Base-by-base conservation (phyloP, 495 filamentous ascomycete species). In the Hamigera avellanea region DNA sequence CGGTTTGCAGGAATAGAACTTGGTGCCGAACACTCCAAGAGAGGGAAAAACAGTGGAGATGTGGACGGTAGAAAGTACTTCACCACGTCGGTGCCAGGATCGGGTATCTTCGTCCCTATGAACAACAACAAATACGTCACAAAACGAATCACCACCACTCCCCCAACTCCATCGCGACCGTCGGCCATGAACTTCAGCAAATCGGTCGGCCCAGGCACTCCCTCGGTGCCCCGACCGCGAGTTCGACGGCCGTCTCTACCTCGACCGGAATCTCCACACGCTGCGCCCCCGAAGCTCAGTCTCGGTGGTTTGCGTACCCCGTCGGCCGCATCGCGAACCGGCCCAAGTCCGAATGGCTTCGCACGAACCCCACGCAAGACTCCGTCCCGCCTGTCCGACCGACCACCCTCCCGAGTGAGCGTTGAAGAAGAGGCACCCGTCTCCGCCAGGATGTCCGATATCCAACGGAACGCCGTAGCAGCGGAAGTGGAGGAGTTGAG, bases 1-100 rank as follows among this genome's bases (percentile, higher is more conserved):
- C 71, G 74, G 9, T 99, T 96, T 66, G 87, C 82, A 17, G 91
- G 91, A n/a, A 85, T 99, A 30, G 93, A 99, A 56, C 64, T 99
- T 42, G 78, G 81, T 45, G 62, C 72, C 35, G 84, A 93, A 43
- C 86, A 76, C 54, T 80, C 89, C 30, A 56, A 67, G 23, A 73
- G 83, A 50, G 91, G 91, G 21, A 98, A 99, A 66, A 99, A 99
- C 52, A 89, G 70, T 47, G 91, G 91, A 25, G 89, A 93, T 62
- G 93, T 99, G 32, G 91, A 99, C 43, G 93, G 91, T 16, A 54
- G 53, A 27, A 59, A 57, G 31, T 98, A 98, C 62, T 98, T 98
- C 52, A 70, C 67, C 3, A 94, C 93, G 6, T 71, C 75, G 2
- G 61, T 76, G 25, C 72, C 80, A 9, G 84, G 84, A 19, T 76